Percentiles rank a stretch among this genome's conserved stretches.
These are phyloP conservation scores for Meredithiella fracta DNA, from an alignment of 2,329 filamentous ascomycete genomes.

Conservation along the genomic window DNA sequence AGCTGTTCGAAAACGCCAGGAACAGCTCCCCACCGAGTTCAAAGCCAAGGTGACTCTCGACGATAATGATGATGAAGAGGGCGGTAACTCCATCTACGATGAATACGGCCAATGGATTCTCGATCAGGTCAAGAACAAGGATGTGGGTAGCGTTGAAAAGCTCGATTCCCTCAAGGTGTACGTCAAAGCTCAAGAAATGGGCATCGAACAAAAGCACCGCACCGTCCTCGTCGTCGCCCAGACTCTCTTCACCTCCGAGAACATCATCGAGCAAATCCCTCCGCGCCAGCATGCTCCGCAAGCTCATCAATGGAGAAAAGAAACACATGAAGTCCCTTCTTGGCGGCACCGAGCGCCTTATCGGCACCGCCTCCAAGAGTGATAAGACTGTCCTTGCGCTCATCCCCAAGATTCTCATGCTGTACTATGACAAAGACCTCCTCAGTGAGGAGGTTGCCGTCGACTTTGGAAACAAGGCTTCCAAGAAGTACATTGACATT, in stretches of 20 bases:
- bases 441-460: conserved; percentile 75
- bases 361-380: conserved; percentile 54
- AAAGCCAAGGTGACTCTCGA: conserved; percentile 81
- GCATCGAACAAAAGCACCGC: conserved; percentile 87
- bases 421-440: conserved; percentile 82
- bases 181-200: conserved; percentile 89
- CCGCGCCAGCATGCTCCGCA: conserved; percentile 77
- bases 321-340: conserved; percentile 91
- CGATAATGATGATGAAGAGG: conserved; percentile 65
- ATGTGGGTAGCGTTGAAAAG: conserved; percentile 58
- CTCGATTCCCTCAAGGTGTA: conserved; percentile 85
- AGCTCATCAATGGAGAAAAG: conserved; percentile 66
- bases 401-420: conserved; percentile 73
- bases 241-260: conserved; percentile 71
- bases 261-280: conserved; percentile 73
- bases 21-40: conserved; percentile 83
- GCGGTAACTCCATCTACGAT: conserved; percentile 65
- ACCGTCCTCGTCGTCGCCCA: conserved; percentile 83
- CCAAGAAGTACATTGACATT: conserved; percentile 95
- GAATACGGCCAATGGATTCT: conserved; percentile 87
- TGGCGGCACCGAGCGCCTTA: conserved; percentile 84
- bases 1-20: conserved; percentile 84
- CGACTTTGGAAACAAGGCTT: conserved; percentile 85
- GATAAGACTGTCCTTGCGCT: conserved; percentile 59
- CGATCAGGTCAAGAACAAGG: conserved; percentile 50